Percentiles rank a stretch among this genome's conserved stretches.
These are phyloP conservation scores for Podospora australis DNA, from an alignment of 495 filamentous ascomycete genomes.

Conservation along the genomic window DNA sequence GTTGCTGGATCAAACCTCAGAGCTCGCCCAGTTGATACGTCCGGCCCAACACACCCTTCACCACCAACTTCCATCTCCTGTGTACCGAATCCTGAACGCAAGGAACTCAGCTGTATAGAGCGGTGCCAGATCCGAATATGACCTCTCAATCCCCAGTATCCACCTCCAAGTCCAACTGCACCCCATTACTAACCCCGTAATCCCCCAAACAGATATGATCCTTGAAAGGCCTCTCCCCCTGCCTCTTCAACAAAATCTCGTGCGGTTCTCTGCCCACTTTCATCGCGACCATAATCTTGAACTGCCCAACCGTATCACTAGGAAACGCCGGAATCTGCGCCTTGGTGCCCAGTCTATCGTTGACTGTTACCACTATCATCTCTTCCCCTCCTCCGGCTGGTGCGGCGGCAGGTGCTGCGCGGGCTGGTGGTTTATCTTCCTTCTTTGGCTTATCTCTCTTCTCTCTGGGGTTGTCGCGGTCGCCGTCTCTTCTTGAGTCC, in stretches of 20 bases:
- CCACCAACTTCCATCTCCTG: too few species aligned
- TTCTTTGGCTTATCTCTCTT: background rate
- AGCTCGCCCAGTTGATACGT: too few species aligned
- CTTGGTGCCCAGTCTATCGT: slow-evolving; percentile 87
- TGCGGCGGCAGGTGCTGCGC: slow-evolving; percentile 11
- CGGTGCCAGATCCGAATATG: too few species aligned
- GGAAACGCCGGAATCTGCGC: slow-evolving; percentile 81
- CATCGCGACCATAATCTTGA: slow-evolving; percentile 86
- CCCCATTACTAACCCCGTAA: slow-evolving; percentile 83
- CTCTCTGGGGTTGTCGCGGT: slow-evolving; percentile 2
- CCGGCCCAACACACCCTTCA: too few species aligned
- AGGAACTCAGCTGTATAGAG: too few species aligned
- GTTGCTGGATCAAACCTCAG: too few species aligned
- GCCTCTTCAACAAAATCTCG: slow-evolving; percentile 85
- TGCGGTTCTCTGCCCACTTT: slow-evolving; percentile 80
- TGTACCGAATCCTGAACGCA: too few species aligned
- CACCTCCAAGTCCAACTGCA: slow-evolving; percentile 82
- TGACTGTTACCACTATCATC: slow-evolving; percentile 89
- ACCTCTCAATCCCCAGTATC: slow-evolving; percentile 63
- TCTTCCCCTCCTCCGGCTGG: slow-evolving; percentile 48
- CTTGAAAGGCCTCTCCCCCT: slow-evolving; percentile 88
- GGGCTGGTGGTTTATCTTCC: background rate
- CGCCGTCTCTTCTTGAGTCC: slow-evolving; percentile 24
- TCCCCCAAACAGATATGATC: slow-evolving; percentile 78
- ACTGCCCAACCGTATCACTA: slow-evolving; percentile 71